Evolutionary conservation across 2,329 filamentous ascomycete genomes (phyloP).

Genomic region (Epichloe hybrida): DNA sequence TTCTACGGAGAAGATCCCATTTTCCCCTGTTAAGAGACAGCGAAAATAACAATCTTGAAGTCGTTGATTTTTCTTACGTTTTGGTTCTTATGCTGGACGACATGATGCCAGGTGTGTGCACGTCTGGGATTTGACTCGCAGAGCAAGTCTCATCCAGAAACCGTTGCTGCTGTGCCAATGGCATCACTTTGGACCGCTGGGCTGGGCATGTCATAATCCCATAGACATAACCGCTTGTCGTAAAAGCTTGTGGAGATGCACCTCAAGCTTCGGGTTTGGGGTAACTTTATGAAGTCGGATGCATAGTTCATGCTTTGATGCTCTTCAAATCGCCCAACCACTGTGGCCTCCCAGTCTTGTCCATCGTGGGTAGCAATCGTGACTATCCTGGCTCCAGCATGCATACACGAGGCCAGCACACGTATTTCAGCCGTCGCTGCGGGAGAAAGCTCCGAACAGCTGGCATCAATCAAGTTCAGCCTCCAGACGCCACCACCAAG

Average conservation of each 20-base stretch:
- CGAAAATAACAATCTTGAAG: too few relatives aligned
- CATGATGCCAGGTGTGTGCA: too few relatives aligned
- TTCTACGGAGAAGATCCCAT: too few relatives aligned
- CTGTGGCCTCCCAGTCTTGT: constrained; percentile 44
- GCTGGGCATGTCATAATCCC: constrained; percentile 27
- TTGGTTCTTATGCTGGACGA: not conserved
- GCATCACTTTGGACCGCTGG: not conserved
- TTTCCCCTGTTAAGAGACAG: too few relatives aligned
- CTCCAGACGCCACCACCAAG: constrained; percentile 82
- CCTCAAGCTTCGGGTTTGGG: constrained; percentile 17
- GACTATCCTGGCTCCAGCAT: constrained; percentile 65
- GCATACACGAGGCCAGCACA: constrained; percentile 87
- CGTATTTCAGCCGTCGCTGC: constrained; percentile 20
- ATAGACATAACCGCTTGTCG: constrained; percentile 56
- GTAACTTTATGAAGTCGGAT: constrained; percentile 48
- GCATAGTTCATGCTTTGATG: constrained; percentile 95
- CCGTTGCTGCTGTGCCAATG: not conserved
- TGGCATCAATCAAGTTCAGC: constrained; percentile 46
- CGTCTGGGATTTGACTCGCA: not conserved
- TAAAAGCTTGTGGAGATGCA: constrained; percentile 68
- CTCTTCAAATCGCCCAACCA: constrained; percentile 63
- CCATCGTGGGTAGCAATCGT: constrained; percentile 25
- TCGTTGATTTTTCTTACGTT: too few relatives aligned
- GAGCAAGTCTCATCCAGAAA: not conserved
- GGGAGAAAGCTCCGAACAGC: constrained; percentile 6